These are phyloP conservation scores for Fraxinus sp. DNA, from an alignment of 305 asterid species.

Conservation along the genomic window DNA sequence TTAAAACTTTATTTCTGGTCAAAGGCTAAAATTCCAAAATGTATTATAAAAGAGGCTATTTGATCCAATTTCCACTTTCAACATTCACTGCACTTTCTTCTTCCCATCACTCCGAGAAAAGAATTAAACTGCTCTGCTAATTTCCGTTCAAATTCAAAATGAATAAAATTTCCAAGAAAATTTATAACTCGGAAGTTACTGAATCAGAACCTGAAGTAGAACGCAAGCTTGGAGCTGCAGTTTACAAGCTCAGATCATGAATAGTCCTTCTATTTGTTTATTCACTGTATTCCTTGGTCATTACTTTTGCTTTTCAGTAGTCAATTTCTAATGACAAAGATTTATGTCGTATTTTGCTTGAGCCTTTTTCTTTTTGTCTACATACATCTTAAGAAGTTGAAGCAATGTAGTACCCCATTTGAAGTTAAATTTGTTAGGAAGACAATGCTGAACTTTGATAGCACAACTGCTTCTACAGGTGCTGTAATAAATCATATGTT, in stretches of 20 bases:
- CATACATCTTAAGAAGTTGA: slow-evolving; percentile 62
- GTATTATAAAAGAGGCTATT: too few relatives aligned
- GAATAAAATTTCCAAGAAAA: too few relatives aligned
- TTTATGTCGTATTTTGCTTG: neutral
- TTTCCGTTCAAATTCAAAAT: neutral
- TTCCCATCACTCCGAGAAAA: neutral
- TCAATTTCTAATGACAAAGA: neutral
- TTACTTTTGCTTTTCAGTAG: neutral
- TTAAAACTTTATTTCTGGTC: too few relatives aligned
- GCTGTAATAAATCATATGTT: neutral
- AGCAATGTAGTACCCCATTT: slow-evolving; percentile 71
- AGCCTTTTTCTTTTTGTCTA: neutral
- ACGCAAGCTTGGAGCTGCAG: slow-evolving; percentile 72
- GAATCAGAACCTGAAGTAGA: slow-evolving; percentile 41
- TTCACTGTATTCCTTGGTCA: neutral
- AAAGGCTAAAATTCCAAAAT: too few relatives aligned
- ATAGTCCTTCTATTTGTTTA: neutral
- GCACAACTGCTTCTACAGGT: neutral
- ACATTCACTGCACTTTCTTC: neutral
- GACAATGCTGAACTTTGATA: neutral
- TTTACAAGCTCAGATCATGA: slow-evolving; percentile 69
- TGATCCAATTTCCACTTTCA: too few relatives aligned
- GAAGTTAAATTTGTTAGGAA: neutral
- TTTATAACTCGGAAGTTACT: slow-evolving; percentile 35
- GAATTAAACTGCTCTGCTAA: too few relatives aligned